Percentiles rank a stretch among this genome's conserved stretches.
These are phyloP conservation scores for Verticillium tricorpus DNA, from an alignment of 2,329 filamentous ascomycete genomes.

Conservation along the genomic window DNA sequence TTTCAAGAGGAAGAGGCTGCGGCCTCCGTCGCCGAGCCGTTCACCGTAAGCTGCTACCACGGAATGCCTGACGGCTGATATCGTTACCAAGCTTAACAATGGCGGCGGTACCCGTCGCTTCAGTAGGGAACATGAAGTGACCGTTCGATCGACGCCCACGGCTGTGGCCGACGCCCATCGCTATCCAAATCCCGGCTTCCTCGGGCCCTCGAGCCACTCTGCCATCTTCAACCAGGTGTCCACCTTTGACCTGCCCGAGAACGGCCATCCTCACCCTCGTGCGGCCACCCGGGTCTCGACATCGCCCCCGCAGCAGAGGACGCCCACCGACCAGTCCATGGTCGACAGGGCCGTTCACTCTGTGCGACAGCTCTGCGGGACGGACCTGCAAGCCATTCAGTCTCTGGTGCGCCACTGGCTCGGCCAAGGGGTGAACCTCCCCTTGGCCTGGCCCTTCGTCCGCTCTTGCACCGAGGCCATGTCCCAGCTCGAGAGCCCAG, in stretches of 20 bases:
- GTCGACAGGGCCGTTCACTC: constrained; percentile 2
- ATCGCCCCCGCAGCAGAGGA: neutral
- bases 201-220: constrained; percentile 8
- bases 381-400: neutral
- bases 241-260: neutral
- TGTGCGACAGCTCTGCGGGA: neutral
- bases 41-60: neutral
- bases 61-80: too few species aligned
- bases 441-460: neutral
- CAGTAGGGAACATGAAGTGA: neutral
- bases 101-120: neutral
- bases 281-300: neutral
- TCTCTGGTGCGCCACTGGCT: neutral
- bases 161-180: neutral
- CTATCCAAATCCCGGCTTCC: neutral
- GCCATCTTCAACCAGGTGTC: constrained; percentile 9
- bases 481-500: neutral
- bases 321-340: neutral
- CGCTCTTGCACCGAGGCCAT: neutral
- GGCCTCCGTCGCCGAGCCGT: neutral
- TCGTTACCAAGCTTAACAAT: neutral
- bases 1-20: constrained; percentile 2
- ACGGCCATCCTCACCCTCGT: neutral
- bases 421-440: neutral
- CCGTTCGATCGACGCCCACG: neutral